Conservation (phyloP, 345 rosid species). For the Erysimum cheiranthoides region DNA sequence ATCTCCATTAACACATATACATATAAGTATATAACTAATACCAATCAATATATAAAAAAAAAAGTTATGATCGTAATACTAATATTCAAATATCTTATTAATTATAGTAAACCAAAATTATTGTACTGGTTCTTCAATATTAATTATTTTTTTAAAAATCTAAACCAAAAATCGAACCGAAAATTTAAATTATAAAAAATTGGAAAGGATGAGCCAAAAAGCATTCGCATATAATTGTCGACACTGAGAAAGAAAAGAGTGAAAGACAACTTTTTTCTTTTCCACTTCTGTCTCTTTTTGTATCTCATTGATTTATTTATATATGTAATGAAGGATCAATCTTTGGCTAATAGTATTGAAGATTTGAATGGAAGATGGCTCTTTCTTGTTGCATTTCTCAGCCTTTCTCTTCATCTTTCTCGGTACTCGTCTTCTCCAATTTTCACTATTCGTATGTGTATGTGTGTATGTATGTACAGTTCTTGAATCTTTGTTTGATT, state of each 20-base stretch:
- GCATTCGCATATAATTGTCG: constrained; percentile 20
- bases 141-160: background rate
- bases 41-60: too few relatives aligned
- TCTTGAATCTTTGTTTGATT: constrained; percentile 22
- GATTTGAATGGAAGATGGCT: constrained; percentile 57
- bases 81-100: too few relatives aligned
- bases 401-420: constrained; percentile 49
- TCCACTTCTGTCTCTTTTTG: constrained; percentile 25
- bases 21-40: too few relatives aligned
- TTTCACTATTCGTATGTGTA: background rate
- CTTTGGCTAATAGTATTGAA: constrained; percentile 24
- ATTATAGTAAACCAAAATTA: too few relatives aligned
- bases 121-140: too few relatives aligned
- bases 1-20: background rate
- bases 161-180: background rate
- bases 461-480: constrained; percentile 26
- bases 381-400: constrained; percentile 55
- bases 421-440: constrained; percentile 19
- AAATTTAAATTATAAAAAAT: background rate
- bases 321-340: constrained; percentile 45
- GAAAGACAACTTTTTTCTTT: constrained; percentile 4
- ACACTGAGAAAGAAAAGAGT: constrained; percentile 22
- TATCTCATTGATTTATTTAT: background rate
- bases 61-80: too few relatives aligned
- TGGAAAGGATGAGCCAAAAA: constrained; percentile 22